Evolutionary conservation across 148 eudicot species (phyloP), one percentile per base, ranked within the genome.

Genomic region (Pouteria glomerata): DNA sequence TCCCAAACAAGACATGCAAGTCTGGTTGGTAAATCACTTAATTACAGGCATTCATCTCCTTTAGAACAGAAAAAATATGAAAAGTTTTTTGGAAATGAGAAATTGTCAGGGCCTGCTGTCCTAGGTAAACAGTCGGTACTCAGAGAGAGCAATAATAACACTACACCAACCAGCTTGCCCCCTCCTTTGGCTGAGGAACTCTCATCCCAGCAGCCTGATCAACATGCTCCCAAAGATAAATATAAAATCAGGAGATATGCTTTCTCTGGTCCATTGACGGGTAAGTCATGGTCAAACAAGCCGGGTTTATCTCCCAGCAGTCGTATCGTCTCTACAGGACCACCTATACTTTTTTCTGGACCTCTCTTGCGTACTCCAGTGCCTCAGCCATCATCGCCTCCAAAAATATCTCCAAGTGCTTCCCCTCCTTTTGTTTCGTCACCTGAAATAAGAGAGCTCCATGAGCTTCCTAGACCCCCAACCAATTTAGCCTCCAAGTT

Each of bases 391-490:
- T 53, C 83, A 29, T 85, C 85, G 14, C 47, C 91, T 41, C 82
- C 87, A 27, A 81, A 82, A 73, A 21, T 72, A 62, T 85, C 92
- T 61, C 84, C 91, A 8, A 72, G 69, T 67, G 59, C 74, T 68
- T 82, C 97, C n/a, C 89, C 90, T 62, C 78, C 81, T 50, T 66
- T 88, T 56, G 64, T 72, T 16, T 82, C 94, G 10, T 85, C 91
- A 47, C 97, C 91, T 7, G 86, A 79, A 79, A 93, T 93, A 72
- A 93, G 82, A 73, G 98, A 93, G 77, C 98, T 93, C 57, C 98
- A 93, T 73, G 97, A 93, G 84, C 98, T 93, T 73, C 98, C 98
- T 6, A 91, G 93, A 70, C 98, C 97, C 33, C 97, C 98, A 13
- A 59, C 44, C 26, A 59, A 56, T 57, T 11, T 8, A 4, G 57